A percentile compares a stretch with the other conserved stretches of the same genome.
Evolutionary conservation across 768 basidiomycete genomes (phyloP).

Genomic region (Galerina sulciceps): DNA sequence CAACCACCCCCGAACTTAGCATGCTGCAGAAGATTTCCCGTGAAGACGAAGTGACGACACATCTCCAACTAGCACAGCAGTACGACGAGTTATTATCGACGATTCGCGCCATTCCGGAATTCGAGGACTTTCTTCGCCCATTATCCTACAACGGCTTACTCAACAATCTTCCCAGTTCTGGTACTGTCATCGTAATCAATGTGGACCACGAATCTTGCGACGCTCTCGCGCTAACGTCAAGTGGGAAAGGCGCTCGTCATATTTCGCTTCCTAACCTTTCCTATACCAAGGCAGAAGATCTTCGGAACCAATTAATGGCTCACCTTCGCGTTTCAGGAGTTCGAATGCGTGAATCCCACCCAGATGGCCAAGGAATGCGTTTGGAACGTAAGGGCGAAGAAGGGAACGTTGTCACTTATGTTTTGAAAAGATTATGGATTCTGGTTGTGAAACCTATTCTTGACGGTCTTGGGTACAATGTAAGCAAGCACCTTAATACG

Average conservation of each 20-base stretch:
- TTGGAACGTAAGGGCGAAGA: neutral
- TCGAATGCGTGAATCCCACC: neutral
- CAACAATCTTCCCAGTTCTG: neutral
- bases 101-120: neutral
- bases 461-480: neutral
- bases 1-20: neutral
- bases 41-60: neutral
- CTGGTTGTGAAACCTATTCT: neutral
- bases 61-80: neutral
- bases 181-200: neutral
- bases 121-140: neutral
- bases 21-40: neutral
- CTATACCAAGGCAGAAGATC: neutral
- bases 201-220: neutral
- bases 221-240: neutral
- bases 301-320: neutral
- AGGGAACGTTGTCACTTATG: neutral
- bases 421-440: neutral
- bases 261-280: neutral
- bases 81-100: neutral
- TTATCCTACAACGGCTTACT: neutral
- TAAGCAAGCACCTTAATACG: neutral
- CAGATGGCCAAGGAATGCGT: neutral
- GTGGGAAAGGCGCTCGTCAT: neutral
- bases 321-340: neutral